A percentile compares a stretch with the other conserved stretches of the same genome.
Evolutionary conservation across 495 filamentous ascomycete species (phyloP).

Genomic region (Staphylotrichum longicolle): DNA sequence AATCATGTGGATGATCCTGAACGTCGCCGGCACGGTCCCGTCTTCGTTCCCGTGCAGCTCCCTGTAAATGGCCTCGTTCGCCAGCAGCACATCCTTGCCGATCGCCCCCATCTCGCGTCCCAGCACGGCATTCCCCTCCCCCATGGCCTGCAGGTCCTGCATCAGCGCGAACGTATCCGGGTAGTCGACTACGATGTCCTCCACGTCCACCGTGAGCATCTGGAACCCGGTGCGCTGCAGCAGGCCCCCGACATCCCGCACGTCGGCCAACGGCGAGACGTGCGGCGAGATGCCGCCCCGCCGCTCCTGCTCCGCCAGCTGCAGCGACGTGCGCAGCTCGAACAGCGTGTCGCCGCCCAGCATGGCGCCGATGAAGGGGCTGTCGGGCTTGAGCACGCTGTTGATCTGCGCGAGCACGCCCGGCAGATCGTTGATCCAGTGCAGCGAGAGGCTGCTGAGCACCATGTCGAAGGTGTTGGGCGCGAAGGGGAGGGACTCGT

Average conservation of each 20-base stretch:
- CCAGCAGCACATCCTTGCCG: slow-evolving; percentile 78
- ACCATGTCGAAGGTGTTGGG: slow-evolving; percentile 83
- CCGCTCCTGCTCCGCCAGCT: slow-evolving; percentile 86
- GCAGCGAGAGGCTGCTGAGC: slow-evolving; percentile 79
- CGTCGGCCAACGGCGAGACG: slow-evolving; percentile 86
- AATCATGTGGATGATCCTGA: slow-evolving; percentile 93
- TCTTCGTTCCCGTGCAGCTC: slow-evolving; percentile 72
- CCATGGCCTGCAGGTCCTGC: slow-evolving; percentile 92
- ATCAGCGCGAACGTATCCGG: slow-evolving; percentile 91
- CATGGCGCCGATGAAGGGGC: slow-evolving; percentile 93
- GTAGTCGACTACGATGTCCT: slow-evolving; percentile 94
- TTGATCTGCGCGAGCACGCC: slow-evolving; percentile 77
- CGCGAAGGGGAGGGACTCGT: slow-evolving; percentile 70
- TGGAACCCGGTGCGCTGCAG: slow-evolving; percentile 86
- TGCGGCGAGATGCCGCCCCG: slow-evolving; percentile 84
- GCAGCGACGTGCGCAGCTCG: slow-evolving; percentile 90
- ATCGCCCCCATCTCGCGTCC: slow-evolving; percentile 75
- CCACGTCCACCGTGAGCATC: slow-evolving; percentile 94
- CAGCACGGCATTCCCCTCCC: slow-evolving; percentile 81
- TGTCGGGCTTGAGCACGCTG: slow-evolving; percentile 80
- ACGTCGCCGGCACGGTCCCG: slow-evolving; percentile 81
- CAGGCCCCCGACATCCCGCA: slow-evolving; percentile 84
- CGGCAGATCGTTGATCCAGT: slow-evolving; percentile 98
- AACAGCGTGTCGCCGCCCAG: slow-evolving; percentile 91
- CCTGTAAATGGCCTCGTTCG: slow-evolving; percentile 84